These are phyloP conservation scores for Triticum urartu DNA, from an alignment of 176 grass and related monocot genomes.

Conservation along the genomic window DNA sequence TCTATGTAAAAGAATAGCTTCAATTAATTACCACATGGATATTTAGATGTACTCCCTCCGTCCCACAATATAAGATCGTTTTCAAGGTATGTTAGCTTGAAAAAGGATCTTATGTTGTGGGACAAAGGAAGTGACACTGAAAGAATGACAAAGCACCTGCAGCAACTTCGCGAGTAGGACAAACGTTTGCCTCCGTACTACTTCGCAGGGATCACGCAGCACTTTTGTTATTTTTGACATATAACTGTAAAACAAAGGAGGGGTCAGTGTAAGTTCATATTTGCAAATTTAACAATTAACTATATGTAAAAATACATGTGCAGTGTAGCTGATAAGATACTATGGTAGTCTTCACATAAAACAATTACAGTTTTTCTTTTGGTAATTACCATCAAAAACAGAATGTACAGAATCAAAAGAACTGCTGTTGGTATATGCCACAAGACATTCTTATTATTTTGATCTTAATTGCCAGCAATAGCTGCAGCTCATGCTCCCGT, in stretches of 20 bases:
- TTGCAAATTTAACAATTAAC: conserved; percentile 12
- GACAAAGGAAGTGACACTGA: neutral
- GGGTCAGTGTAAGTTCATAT: conserved; percentile 26
- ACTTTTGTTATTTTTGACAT: conserved; percentile 85
- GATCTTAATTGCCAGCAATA: neutral
- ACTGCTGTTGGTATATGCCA: neutral
- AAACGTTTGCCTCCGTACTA: conserved; percentile 96
- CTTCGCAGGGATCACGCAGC: conserved; percentile 86
- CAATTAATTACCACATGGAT: conserved; percentile 10
- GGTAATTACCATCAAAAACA: neutral
- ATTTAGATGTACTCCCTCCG: neutral
- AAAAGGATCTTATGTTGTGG: too few relatives aligned
- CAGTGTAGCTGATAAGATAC: neutral
- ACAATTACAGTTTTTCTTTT: neutral
- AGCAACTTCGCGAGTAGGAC: conserved; percentile 84
- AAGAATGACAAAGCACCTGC: conserved; percentile 57
- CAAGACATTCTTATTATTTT: neutral
- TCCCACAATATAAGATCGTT: too few relatives aligned
- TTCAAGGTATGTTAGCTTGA: too few relatives aligned
- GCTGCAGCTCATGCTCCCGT: neutral
- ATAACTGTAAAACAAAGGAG: conserved; percentile 58
- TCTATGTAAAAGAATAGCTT: conserved; percentile 54
- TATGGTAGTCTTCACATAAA: neutral
- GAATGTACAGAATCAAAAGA: neutral
- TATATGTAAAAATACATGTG: neutral